Evolutionary conservation across 176 grass and related monocot species (phyloP).

Genomic region (Poa pratensis): DNA sequence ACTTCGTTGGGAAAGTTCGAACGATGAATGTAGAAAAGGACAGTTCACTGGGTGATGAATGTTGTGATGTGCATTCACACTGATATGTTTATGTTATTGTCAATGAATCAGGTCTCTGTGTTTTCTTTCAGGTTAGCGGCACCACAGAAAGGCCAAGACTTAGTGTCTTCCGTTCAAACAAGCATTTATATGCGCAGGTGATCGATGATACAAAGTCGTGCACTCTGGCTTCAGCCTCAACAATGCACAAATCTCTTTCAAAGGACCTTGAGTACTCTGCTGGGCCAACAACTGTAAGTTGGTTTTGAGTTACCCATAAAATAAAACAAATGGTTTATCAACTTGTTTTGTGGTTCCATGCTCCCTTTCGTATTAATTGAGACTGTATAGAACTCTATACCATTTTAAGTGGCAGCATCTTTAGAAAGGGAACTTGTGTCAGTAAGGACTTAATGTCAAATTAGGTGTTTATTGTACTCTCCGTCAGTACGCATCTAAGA

Average conservation of each 20-base stretch:
- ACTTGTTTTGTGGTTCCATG: background rate
- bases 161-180: constrained; percentile 78
- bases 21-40: background rate
- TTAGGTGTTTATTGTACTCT: background rate
- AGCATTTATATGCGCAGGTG: constrained; percentile 90
- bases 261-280: constrained; percentile 68
- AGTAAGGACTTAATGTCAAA: background rate
- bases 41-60: background rate
- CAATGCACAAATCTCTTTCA: constrained; percentile 83
- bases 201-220: constrained; percentile 94
- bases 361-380: background rate
- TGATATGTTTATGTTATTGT: background rate
- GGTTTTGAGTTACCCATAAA: background rate
- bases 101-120: background rate
- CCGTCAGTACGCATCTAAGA: too few species aligned
- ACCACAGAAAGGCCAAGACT: constrained; percentile 86
- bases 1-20: background rate
- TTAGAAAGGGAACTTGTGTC: background rate
- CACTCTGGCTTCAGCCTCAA: constrained; percentile 86
- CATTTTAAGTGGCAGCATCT: background rate
- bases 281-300: constrained; percentile 90
- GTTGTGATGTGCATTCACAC: background rate
- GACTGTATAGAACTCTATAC: background rate
- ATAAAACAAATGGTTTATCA: background rate
- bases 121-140: constrained; percentile 69